A percentile compares a stretch with the other conserved stretches of the same genome.
These are phyloP conservation scores for Mortierella sp. DNA, from an alignment of 371 early-diverging fungal genomes.

Conservation along the genomic window DNA sequence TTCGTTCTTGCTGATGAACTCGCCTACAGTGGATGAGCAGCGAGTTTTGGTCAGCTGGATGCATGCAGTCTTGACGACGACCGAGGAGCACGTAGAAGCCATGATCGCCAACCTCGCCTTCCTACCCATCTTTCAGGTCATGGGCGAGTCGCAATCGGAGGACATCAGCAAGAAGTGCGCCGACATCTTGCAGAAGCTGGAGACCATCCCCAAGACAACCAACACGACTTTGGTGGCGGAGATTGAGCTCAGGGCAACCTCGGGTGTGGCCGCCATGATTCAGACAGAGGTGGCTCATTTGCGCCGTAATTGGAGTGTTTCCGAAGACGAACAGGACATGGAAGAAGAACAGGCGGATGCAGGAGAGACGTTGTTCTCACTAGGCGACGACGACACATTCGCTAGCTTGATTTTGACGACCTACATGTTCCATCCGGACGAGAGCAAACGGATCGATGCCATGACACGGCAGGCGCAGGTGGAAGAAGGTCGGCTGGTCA, in stretches of 20 bases:
- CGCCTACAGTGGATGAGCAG: constrained; percentile 67
- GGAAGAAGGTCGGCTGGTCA: constrained; percentile 51
- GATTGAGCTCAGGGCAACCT: neutral
- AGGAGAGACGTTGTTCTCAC: constrained; percentile 2
- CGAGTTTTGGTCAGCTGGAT: constrained; percentile 56
- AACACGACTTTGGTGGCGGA: neutral
- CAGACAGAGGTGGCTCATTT: constrained; percentile 39
- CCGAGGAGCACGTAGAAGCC: constrained; percentile 18
- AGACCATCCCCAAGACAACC: constrained; percentile 26
- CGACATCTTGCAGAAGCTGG: constrained; percentile 39
- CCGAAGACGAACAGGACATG: neutral
- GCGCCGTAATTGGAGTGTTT: constrained; percentile 16
- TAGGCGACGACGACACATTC: constrained; percentile 42
- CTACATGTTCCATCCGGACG: constrained; percentile 55
- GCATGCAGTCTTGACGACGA: constrained; percentile 16
- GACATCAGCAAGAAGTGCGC: constrained; percentile 40
- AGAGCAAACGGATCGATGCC: constrained; percentile 32
- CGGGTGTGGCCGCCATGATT: constrained; percentile 46
- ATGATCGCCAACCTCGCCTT: constrained; percentile 60
- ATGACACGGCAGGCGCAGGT: constrained; percentile 45
- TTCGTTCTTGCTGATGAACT: constrained; percentile 61
- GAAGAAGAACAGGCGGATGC: constrained; percentile 1
- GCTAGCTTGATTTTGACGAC: constrained; percentile 59
- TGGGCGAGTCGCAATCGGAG: constrained; percentile 60
- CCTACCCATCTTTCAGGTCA: constrained; percentile 67